Conservation (phyloP, 495 filamentous ascomycete genomes). For the Clohesyomyces aquaticus region DNA sequence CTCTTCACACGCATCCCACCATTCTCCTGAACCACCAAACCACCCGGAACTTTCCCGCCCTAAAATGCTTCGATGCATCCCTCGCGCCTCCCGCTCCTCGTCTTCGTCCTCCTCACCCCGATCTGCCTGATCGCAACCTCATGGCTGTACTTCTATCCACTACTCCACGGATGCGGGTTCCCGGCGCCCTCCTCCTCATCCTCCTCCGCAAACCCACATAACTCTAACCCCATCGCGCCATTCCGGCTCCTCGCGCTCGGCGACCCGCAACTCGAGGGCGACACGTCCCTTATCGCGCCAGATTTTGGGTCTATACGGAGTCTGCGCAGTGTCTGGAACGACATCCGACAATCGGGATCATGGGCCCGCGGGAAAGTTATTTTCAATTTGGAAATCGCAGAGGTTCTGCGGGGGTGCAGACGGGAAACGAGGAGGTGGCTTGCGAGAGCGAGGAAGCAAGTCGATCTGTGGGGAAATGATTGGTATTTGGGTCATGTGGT, state of each 20-base stretch:
- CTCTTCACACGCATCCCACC: background rate
- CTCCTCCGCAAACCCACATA: too few relatives aligned
- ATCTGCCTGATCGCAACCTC: constrained; percentile 67
- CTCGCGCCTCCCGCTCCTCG: constrained; percentile 44
- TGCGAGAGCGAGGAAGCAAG: constrained; percentile 68
- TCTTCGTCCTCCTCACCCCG: constrained; percentile 63
- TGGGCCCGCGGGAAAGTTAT: constrained; percentile 25
- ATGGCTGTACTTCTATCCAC: constrained; percentile 88
- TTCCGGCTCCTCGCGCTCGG: constrained; percentile 89
- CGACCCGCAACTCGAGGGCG: constrained; percentile 94
- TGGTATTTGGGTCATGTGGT: constrained; percentile 93
- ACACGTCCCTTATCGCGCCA: constrained; percentile 72
- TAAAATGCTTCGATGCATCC: constrained; percentile 49
- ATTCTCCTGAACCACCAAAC: background rate
- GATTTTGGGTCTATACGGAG: constrained; percentile 62
- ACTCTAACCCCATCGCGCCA: constrained; percentile 53
- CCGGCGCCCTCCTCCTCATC: too few relatives aligned
- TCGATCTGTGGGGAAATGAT: constrained; percentile 93
- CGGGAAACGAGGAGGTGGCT: constrained; percentile 49
- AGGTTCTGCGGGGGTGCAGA: constrained; percentile 65
- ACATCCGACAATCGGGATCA: constrained; percentile 48
- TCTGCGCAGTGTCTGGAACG: constrained; percentile 26
- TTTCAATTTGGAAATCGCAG: constrained; percentile 45
- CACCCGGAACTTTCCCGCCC: background rate
- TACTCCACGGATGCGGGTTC: constrained; percentile 82